phyloP scores from a whole-genome alignment of 306 rosid genomes.

The Begonia loranthoides region DNA sequence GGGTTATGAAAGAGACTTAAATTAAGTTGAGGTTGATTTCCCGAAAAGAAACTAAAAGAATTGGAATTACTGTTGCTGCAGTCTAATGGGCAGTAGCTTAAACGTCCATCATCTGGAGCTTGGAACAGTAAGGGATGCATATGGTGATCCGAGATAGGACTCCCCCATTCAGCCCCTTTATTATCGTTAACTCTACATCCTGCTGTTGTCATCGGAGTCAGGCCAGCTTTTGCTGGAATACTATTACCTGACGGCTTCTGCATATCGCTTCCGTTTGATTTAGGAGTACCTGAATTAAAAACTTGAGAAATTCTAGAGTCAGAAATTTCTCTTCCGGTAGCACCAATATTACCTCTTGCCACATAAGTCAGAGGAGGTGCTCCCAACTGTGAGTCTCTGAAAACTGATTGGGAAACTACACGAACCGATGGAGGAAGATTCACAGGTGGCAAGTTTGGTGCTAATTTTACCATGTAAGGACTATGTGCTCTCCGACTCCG shows the following conservation, averaged over 20 bases:
- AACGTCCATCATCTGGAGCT: conserved; percentile 44
- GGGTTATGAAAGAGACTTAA: conserved; percentile 61
- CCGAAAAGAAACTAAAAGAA: conserved; percentile 53
- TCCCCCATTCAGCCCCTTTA: conserved; percentile 34
- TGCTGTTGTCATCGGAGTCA: conserved; percentile 19
- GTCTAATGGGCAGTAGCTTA: conserved; percentile 47
- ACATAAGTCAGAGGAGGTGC: conserved; percentile 29
- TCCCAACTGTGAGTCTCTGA: conserved; percentile 39
- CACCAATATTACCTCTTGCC: conserved; percentile 27
- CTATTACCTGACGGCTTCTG: conserved; percentile 10
- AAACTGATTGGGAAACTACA: conserved; percentile 66
- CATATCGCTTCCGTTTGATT: conserved; percentile 11
- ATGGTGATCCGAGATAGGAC: conserved; percentile 42
- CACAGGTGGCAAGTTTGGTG: conserved; percentile 85
- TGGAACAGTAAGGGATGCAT: conserved; percentile 96
- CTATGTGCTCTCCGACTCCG: conserved; percentile 37
- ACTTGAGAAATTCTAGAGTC: conserved; percentile 28
- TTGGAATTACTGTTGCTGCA: conserved; percentile 33
- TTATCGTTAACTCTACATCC: conserved; percentile 27
- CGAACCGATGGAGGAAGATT: conserved; percentile 92
- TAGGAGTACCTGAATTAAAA: conserved; percentile 14
- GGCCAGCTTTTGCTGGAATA: conserved; percentile 15
- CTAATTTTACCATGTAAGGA: conserved; percentile 58
- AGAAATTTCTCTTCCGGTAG: conserved; percentile 21
- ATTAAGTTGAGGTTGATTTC: conserved; percentile 63